Percentiles rank a stretch among this genome's conserved stretches.
Evolutionary conservation across 2,329 filamentous ascomycete genomes (phyloP).

Genomic region (Tolypocladium guangdongense): DNA sequence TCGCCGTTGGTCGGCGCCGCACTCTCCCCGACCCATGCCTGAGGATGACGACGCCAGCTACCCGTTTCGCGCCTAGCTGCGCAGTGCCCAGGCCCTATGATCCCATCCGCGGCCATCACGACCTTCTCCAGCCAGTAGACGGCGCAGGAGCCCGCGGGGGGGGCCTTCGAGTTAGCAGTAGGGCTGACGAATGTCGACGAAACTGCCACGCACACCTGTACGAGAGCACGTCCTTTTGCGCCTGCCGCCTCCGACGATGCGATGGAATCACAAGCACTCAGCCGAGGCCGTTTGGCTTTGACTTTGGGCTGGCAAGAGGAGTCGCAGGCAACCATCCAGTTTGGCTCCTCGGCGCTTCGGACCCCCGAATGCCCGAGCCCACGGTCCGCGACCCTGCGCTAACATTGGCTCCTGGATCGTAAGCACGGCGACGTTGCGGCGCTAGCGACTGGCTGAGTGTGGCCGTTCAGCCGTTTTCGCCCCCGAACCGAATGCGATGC

Average conservation of each 20-base stretch:
- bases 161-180: constrained; percentile 1
- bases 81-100: constrained; percentile 1
- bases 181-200: constrained; percentile 10
- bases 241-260: not conserved
- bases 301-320: not conserved
- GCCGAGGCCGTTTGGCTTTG: not conserved
- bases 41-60: constrained; percentile 6
- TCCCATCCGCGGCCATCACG: constrained; percentile 1
- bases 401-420: no score
- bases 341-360: constrained; percentile 1
- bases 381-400: not conserved
- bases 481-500: no score
- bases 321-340: no score
- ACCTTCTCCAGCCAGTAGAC: constrained; percentile 5
- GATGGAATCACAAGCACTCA: no score
- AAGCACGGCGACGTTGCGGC: not conserved
- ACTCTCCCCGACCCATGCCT: not conserved
- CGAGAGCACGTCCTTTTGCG: no score
- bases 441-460: not conserved
- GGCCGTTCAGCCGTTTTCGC: no score
- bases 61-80: constrained; percentile 2
- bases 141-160: constrained; percentile 2
- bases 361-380: not conserved
- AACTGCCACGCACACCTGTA: constrained; percentile 5
- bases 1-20: not conserved